A percentile compares a stretch with the other conserved stretches of the same genome.
phyloP scores from a whole-genome alignment of 108 stramenopile genomes.

The Asterionellopsis glacialis region DNA sequence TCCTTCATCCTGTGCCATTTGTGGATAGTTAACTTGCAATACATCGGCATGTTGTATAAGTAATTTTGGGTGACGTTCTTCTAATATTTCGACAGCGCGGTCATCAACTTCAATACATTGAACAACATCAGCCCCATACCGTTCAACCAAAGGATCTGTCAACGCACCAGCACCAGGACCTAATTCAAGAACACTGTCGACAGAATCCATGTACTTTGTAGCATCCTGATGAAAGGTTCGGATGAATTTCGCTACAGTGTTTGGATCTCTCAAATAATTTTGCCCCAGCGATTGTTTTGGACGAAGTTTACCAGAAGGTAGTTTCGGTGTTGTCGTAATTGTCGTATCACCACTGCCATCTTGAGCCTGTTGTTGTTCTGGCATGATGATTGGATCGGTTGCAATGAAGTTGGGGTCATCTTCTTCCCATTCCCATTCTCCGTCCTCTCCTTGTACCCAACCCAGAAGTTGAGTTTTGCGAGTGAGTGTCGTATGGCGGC shows the following conservation, averaged over 20 bases:
- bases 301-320: conserved; percentile 67
- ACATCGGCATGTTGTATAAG: conserved; percentile 76
- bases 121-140: conserved; percentile 62
- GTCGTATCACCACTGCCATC: conserved; percentile 13
- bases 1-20: conserved; percentile 66
- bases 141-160: conserved; percentile 77
- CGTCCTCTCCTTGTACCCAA: conserved; percentile 68
- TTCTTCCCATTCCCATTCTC: conserved; percentile 88
- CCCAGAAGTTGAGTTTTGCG: conserved; percentile 23
- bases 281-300: conserved; percentile 97
- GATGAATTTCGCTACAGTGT: conserved; percentile 92
- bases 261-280: conserved; percentile 91
- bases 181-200: conserved; percentile 69
- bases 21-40: conserved; percentile 83
- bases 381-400: neutral
- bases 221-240: conserved; percentile 82
- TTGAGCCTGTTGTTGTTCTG: neutral
- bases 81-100: conserved; percentile 79
- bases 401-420: conserved; percentile 45
- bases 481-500: neutral
- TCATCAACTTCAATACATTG: conserved; percentile 94
- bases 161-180: conserved; percentile 96
- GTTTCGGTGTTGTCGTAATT: conserved; percentile 62
- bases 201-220: conserved; percentile 10
- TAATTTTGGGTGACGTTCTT: conserved; percentile 60